These are phyloP conservation scores for Zoysia pacifica DNA, from an alignment of 176 grass and related monocot species.

Conservation along the genomic window DNA sequence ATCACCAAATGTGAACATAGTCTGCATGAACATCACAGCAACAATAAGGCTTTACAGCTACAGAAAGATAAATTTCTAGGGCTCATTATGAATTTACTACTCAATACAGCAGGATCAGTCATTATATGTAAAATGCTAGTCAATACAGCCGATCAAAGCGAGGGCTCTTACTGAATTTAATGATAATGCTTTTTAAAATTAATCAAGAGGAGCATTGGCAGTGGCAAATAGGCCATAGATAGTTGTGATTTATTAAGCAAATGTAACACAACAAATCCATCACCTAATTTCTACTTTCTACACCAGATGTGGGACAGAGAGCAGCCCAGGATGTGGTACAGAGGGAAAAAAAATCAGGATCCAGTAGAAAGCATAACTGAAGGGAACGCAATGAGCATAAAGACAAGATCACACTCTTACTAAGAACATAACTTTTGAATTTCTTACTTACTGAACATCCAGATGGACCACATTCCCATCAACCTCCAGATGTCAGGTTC, in stretches of 20 bases:
- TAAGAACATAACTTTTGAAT: conserved; percentile 2
- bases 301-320: neutral
- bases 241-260: neutral
- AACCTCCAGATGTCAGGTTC: conserved; percentile 89
- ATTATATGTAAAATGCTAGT: neutral
- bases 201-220: neutral
- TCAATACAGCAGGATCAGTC: neutral
- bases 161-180: neutral
- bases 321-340: neutral
- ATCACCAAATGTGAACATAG: neutral
- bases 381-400: neutral
- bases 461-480: conserved; percentile 99
- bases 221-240: neutral
- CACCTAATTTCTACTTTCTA: neutral
- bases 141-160: neutral
- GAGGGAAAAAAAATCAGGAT: neutral
- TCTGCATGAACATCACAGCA: neutral
- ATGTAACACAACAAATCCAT: neutral
- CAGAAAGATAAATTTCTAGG: neutral
- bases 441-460: conserved; percentile 96
- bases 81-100: neutral
- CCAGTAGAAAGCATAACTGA: conserved; percentile 8
- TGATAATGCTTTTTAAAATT: neutral
- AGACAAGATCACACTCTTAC: neutral
- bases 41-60: neutral